Conservation (phyloP, 2,329 filamentous ascomycete species). For the Microdochium bolleyi region DNA sequence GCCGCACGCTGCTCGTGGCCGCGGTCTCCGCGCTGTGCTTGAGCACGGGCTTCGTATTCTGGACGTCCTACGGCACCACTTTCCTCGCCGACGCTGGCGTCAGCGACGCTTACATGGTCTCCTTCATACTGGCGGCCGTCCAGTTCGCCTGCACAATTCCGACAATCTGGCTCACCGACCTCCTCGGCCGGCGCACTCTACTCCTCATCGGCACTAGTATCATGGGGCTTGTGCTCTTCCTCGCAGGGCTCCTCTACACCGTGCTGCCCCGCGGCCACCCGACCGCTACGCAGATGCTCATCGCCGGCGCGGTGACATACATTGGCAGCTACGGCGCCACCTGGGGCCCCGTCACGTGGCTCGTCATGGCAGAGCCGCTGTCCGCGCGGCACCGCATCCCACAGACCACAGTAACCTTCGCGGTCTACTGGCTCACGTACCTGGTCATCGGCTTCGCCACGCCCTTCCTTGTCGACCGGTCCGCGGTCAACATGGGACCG, state of each 20-base stretch:
- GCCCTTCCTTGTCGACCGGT: neutral
- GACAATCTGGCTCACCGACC: neutral
- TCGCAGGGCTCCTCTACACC: neutral
- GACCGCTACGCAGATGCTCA: neutral
- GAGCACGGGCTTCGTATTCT: neutral
- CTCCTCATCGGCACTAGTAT: neutral
- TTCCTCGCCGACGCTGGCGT: neutral
- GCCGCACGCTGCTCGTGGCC: neutral
- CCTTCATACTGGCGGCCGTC: neutral
- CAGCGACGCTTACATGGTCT: neutral
- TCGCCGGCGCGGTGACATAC: neutral
- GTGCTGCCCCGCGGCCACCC: neutral
- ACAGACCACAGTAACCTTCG: neutral
- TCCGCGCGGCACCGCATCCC: neutral
- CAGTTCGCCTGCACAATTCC: neutral
- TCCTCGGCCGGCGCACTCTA: neutral
- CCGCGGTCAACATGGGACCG: neutral
- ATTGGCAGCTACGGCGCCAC: neutral
- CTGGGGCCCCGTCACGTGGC: neutral
- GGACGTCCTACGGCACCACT: neutral
- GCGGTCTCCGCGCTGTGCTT: neutral
- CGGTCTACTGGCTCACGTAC: conserved; percentile 1
- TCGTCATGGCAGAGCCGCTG: neutral
- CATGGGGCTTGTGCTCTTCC: neutral
- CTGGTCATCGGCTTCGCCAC: neutral